Percentiles rank a stretch among this genome's conserved stretches.
Conservation (phyloP, 1,284 basidiomycete species). For the Cutaneotrichosporon mucoides region DNA sequence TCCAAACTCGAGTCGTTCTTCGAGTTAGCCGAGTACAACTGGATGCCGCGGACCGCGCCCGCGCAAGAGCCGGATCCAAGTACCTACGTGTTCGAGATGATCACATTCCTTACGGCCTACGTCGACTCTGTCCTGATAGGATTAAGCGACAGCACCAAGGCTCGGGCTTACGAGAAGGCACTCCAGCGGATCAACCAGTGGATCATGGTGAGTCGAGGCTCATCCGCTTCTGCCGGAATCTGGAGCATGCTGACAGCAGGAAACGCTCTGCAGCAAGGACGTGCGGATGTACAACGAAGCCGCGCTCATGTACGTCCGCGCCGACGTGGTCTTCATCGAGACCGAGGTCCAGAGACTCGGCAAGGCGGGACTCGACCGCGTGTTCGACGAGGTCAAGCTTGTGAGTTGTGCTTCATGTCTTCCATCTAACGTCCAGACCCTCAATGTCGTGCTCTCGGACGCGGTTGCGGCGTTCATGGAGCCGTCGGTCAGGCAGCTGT, state of each 20-base stretch:
- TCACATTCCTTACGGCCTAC: slow-evolving; percentile 94
- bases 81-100: slow-evolving; percentile 84
- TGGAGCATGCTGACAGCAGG: slow-evolving; percentile 23
- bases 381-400: slow-evolving; percentile 70
- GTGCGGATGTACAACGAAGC: slow-evolving; percentile 82
- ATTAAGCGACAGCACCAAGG: slow-evolving; percentile 68
- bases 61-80: slow-evolving; percentile 63
- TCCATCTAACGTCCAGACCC: slow-evolving; percentile 30
- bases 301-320: slow-evolving; percentile 72
- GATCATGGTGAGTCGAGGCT: slow-evolving; percentile 60
- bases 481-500: slow-evolving; percentile 64
- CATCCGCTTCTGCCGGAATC: too few relatives aligned
- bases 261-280: slow-evolving; percentile 50
- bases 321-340: slow-evolving; percentile 81
- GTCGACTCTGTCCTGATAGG: slow-evolving; percentile 88
- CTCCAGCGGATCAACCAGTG: slow-evolving; percentile 78
- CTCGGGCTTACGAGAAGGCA: slow-evolving; percentile 80
- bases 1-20: slow-evolving; percentile 97
- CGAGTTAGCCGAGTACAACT: slow-evolving; percentile 89
- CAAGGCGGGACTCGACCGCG: slow-evolving; percentile 63
- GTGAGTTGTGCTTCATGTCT: too few relatives aligned
- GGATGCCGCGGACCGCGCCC: slow-evolving; percentile 59
- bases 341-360: slow-evolving; percentile 71
- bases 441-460: slow-evolving; percentile 68
- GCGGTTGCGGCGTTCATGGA: slow-evolving; percentile 75